Evolutionary conservation across 1,139 yeast genomes (phyloP), one percentile per base, ranked within the genome.

Genomic region (Hemisphaericaspora xylanilytica): DNA sequence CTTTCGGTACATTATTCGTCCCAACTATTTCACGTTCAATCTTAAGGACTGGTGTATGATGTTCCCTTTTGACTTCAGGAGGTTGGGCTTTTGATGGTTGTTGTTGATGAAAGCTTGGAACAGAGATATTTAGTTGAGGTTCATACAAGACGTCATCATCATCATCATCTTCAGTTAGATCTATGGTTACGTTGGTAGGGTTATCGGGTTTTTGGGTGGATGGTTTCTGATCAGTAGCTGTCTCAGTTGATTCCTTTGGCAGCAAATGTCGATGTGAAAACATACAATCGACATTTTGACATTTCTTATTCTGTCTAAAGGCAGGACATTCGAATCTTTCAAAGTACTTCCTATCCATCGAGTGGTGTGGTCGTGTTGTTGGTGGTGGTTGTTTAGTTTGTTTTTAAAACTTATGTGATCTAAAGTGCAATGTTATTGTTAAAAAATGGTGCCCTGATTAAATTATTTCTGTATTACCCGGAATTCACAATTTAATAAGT

Each of bases 251-350:
- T 21, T 10, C 25, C 4, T 12, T 26, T 6, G 28, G 16, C 28
- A 5, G 28, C 8, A 14, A 6, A 34, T 21, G 12, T 33, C 20
- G 9, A 22, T 46, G 48, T 63, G 71, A n/a, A 40, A 58, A 66
- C 6, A 65, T 43, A 38, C 72, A 66, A 45, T 65, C 64, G 10
- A 55, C 32, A 15, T 65, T 45, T 9, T 45, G 36, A 36, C 72
- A 66, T 7, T 34, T 36, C n/a, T 45, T 47, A 11, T 37, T 44
- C 27, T 44, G 39, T 12, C 42, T 42, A 17, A 50, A 18, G 10
- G 48, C 44, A 1, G 72, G 71, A 45, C 72, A 66, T 20, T 32
- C 44, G 12, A 63, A 48, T 9, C 44, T 36, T 13, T 40, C 41
- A 29, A 59, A 55, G 38, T 53, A 35, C 10, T 20, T 18, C 4